These are phyloP conservation scores for Candida ipomoeae DNA, from an alignment of 805 yeast species.

Conservation along the genomic window DNA sequence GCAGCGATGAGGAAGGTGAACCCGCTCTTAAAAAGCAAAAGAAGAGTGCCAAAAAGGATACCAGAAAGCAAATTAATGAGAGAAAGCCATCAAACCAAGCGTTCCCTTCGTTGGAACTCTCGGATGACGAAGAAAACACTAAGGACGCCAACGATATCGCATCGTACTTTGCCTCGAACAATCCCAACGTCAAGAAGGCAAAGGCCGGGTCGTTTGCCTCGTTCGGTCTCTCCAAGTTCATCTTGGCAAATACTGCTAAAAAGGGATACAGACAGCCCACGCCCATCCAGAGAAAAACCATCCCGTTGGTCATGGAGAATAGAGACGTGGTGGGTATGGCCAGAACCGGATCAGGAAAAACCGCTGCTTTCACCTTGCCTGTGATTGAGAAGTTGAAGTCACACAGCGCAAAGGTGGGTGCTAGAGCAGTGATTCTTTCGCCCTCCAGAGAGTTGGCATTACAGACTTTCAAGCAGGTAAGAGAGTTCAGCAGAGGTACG, in stretches of 20 bases:
- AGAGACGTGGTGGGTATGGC: conserved; percentile 99
- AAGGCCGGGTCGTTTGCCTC: conserved; percentile 84
- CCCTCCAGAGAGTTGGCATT: conserved; percentile 96
- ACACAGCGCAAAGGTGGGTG: conserved; percentile 85
- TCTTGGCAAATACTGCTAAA: conserved; percentile 64
- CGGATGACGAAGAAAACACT: conserved; percentile 37
- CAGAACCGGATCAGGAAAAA: conserved; percentile 97
- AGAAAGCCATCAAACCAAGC: conserved; percentile 3
- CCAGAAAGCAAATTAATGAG: no score
- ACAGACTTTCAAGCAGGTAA: conserved; percentile 85
- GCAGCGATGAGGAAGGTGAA: conserved; percentile 37
- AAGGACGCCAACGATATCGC: conserved; percentile 46
- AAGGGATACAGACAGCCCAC: conserved; percentile 95
- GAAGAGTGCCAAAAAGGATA: conserved; percentile 18
- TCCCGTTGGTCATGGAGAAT: conserved; percentile 81
- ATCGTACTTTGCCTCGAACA: conserved; percentile 38
- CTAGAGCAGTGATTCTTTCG: conserved; percentile 81
- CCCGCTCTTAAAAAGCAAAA: conserved; percentile 27
- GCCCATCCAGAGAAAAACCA: conserved; percentile 94
- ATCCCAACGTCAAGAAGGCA: conserved; percentile 51
- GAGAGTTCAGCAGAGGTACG: conserved; percentile 81
- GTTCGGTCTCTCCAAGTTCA: conserved; percentile 75
- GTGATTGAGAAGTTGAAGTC: conserved; percentile 77
- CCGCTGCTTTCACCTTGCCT: conserved; percentile 94
- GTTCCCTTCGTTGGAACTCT: conserved; percentile 51